Evolutionary conservation across 345 rosid genomes (phyloP), one percentile per base, ranked within the genome.

Genomic region (Camelina neglecta): DNA sequence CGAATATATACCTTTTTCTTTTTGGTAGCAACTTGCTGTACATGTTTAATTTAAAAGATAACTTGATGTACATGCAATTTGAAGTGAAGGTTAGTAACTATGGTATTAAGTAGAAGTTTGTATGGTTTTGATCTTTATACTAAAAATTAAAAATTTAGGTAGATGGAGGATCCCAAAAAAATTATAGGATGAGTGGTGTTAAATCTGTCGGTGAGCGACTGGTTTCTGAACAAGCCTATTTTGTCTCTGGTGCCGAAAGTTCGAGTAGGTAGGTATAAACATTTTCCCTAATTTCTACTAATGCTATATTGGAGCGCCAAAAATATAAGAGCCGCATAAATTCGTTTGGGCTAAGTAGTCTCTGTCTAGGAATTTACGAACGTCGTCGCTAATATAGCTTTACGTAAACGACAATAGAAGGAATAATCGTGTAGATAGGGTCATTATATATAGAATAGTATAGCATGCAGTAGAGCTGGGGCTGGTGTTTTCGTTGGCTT

Each of bases 391-490:
- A 57, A 35, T 29, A 29, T 6, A 35, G 38, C 38, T 57, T 74
- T 58, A 23, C 8, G 41, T 39, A 35, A 18, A 64, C 15, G 18
- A 5, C 13, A 42, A 64, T 21, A 11, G 1, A 71, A 21, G 49
- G 45, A 57, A 74, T 57, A 35, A 42, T 64, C 2, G 57, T 20
- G 65, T 20, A 20, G n/a, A 73, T 55, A 45, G 23, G 76, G 65
- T 55, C 77, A 65, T 44, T 55, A 39, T 44, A 41, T 55, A 39
- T 44, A 41, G 38, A 63, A 53, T 21, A 41, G 38, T 53, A 53
- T 21, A 24, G 16, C 50, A 23, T 54, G 51, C 44, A 18, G 31
- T 29, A 44, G 1, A 39, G 50, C 18, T 10, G 54, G 51, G 78
- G 66, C 18, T 61, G 33, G 35, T 61, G 31, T 61, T 61, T 39